Conservation (phyloP, 1,139 yeast species). For the Nakaseomyces bracarensis region DNA sequence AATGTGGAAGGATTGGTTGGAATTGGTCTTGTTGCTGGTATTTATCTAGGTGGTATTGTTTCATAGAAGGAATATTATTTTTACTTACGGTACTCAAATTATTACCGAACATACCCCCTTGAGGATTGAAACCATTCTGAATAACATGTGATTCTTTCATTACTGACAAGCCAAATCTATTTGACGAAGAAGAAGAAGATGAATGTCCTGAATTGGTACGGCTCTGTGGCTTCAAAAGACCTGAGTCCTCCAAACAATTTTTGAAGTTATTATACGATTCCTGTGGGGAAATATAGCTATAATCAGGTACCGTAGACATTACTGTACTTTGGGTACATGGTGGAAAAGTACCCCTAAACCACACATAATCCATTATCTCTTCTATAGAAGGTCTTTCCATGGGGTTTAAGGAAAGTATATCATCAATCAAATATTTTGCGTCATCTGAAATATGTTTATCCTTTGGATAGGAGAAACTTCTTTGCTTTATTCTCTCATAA, state of each 20-base stretch:
- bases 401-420: conserved; percentile 72
- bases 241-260: conserved; percentile 55
- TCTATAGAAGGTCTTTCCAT: conserved; percentile 70
- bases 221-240: conserved; percentile 42
- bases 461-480: conserved; percentile 74
- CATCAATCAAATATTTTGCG: conserved; percentile 63
- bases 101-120: conserved; percentile 6
- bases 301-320: conserved; percentile 53
- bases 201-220: conserved; percentile 6
- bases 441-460: conserved; percentile 62
- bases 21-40: conserved; percentile 10
- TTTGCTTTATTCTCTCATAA: conserved; percentile 81
- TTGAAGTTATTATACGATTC: conserved; percentile 67
- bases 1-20: conserved; percentile 64
- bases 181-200: not conserved
- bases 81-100: conserved; percentile 45
- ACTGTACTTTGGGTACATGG: conserved; percentile 56
- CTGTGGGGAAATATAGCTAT: conserved; percentile 43
- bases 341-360: conserved; percentile 86
- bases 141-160: not conserved
- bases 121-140: not conserved
- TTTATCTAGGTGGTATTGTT: conserved; percentile 10
- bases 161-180: conserved; percentile 33
- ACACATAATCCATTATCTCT: conserved; percentile 70
- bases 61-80: conserved; percentile 7